Evolutionary conservation across 1,284 basidiomycete genomes (phyloP), one percentile per base, ranked within the genome.

Genomic region (Ceratobasidium sp.): DNA sequence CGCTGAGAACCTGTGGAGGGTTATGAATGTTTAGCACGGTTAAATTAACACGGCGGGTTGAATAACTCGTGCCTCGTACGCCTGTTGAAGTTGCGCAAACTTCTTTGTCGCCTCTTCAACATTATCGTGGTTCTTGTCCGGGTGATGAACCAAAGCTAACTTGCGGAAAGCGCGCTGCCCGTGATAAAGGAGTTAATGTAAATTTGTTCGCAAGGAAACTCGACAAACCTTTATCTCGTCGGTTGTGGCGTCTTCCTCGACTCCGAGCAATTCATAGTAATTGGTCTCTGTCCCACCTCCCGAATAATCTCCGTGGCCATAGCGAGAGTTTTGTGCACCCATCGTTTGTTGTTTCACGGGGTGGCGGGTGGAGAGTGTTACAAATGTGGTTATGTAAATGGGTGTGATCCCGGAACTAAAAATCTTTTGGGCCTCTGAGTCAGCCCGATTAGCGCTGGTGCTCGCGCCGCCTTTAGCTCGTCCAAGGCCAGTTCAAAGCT

Each of bases 71-170:
- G 93, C 96, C 89, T 99, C 97, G 83, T 98, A 99, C 0, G 97
- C 97, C 81, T 97, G 95, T 82, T 98, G 97, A 18, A 99, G 86
- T 62, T 91, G 87, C 14, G 96, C 93, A 84, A 99, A 99, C 30
- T 93, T 90, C 81, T 93, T 88, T 0, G 96, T 99, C 0, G 98
- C 93, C 59, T 91, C 94, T 81, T 98, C 95, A 3, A 94, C 85
- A 82, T 96, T 90, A 78, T 91, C 88, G 41, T 90, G 89, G 82
- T 97, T 97, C 85, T 96, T 97, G 84, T 97, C 96, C 1, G 95
- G 95, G 84, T 97, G 95, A 83, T 97, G 94, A 20, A 94, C 86
- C 20, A 97, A 88, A 10, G 96, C 96, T 6, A 96, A 89, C 82
- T 88, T 91, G 68, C 96, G 88, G 84, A 96, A 97, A 16, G 96